A percentile compares a stretch with the other conserved stretches of the same genome.
phyloP scores from a whole-genome alignment of 192 early-diverging fungal genomes.

The Phycomyces nitens region DNA sequence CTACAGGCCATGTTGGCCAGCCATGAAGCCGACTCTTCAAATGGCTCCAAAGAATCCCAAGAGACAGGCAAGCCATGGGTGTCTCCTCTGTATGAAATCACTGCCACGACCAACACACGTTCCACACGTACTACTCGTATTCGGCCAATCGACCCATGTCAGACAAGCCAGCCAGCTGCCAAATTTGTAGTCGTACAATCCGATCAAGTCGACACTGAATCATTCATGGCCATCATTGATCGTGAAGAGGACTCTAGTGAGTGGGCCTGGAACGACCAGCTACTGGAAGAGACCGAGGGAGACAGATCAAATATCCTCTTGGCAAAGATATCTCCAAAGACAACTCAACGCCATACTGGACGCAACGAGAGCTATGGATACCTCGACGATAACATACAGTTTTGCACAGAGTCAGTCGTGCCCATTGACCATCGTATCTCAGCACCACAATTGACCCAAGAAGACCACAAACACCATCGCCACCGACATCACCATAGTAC shows the following conservation, averaged over 20 bases:
- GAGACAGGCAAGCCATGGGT: slow-evolving; percentile 1
- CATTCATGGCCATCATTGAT: slow-evolving; percentile 29
- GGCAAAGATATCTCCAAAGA: background rate
- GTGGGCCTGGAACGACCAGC: background rate
- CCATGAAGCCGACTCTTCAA: background rate
- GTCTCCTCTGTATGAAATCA: slow-evolving; percentile 30
- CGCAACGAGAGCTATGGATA: background rate
- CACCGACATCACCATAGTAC: slow-evolving; percentile 1
- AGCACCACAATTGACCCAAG: background rate
- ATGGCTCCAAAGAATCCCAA: background rate
- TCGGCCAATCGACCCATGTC: slow-evolving; percentile 21
- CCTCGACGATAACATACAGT: background rate
- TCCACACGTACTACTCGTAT: slow-evolving; percentile 30
- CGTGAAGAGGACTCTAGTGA: background rate
- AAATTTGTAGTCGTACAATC: slow-evolving; percentile 30
- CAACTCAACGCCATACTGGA: background rate
- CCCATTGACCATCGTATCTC: background rate
- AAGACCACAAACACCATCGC: slow-evolving; percentile 20
- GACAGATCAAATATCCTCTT: background rate
- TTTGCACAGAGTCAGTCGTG: slow-evolving; percentile 16
- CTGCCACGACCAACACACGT: slow-evolving; percentile 21
- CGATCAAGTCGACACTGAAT: slow-evolving; percentile 27
- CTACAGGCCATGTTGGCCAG: slow-evolving; percentile 26
- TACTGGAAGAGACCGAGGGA: background rate
- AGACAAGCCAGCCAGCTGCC: slow-evolving; percentile 4